Evolutionary conservation across 495 filamentous ascomycete genomes (phyloP), one percentile per base, ranked within the genome.

Genomic region (Xylaria venustula): DNA sequence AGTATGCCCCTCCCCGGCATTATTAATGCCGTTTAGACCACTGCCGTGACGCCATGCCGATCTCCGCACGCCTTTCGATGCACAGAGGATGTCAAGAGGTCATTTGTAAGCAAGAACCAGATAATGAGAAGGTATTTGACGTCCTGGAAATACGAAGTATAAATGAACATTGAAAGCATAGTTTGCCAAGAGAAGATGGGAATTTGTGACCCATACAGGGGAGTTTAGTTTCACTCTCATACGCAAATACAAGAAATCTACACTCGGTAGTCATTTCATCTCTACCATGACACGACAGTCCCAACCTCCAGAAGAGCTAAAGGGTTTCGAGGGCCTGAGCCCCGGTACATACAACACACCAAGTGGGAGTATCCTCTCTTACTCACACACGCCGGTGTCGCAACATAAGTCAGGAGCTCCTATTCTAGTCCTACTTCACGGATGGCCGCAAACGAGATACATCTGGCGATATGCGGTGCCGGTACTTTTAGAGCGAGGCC

Each of bases 391-490:
- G 22, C 53, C 53, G 5, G 22, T 52, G 5, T 34, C 54, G 22
- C 51, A 56, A 40, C 30, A 25, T 9, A 40, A 58, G 28, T 3
- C 14, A 28, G 36, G 28, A n/a, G 36, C 25, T 15, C 71, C 67
- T 11, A 61, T 75, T 36, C 22, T 75, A 6, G 71, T 73, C 22
- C 47, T 69, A 48, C 56, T 74, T 36, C 73, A 71, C 60, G 71
- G 69, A 36, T 75, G 69, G 60, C 73, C 71, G 12, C 71, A 76
- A 54, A 60, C 63, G 44, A 62, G 45, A 48, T 61, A 37, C 53
- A 52, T 53, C 45, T 56, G 34, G 23, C 25, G 28, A 11, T 41
- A 25, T 36, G 63, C 55, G 19, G 62, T 40, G n/a, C 66, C 40
- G 49, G 41, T 20, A 57, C 66, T 19, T 34, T 74, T 15, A 64